Base-by-base conservation (phyloP, 768 basidiomycete genomes). In the Pulveroboletus sp. region DNA sequence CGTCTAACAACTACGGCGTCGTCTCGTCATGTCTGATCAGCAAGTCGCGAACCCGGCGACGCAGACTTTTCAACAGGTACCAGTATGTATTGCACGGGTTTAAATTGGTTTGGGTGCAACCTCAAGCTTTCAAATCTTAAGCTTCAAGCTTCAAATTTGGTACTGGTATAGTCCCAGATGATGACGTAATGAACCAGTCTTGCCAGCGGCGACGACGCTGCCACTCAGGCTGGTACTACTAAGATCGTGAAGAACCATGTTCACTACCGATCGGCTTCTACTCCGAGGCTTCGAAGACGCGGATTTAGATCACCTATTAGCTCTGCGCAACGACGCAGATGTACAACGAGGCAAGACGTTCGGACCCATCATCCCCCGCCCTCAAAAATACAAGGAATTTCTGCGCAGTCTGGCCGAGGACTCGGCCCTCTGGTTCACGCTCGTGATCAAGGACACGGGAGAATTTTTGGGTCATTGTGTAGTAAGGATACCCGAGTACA, bases 221-320 rank as follows among this genome's bases (percentile, higher is more conserved):
- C 9, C 25, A 27, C 25, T 27, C 25, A 27, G 25, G 25, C 25
- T 27, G 27, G 8, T 29, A n/a, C n/a, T n/a, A n/a, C n/a, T n/a
- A n/a, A n/a, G n/a, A n/a, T n/a, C n/a, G n/a, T n/a, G n/a, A 17
- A 40, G 12, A 35, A n/a, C 8, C 42, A 62, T 68, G 62, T 68
- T 67, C 48, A 55, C 51, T 44, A 68, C 68, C 10, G 41, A 62
- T 13, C 59, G 43, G 16, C 58, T 65, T 21, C 42, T 45, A 13
- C 62, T 67, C 36, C 60, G 63, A 33, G 59, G 52, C 8, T 59
- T 61, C 38, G 36, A 52, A 21, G 54, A 61, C 13, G 33, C 52
- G 10, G 67, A 67, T 38, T 40, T 57, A 6, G 47, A 56, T 2
- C 5, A 25, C 14, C 35, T 64, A 12, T 50, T 65, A n/a, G 42